Base-by-base conservation (phyloP, 2,329 filamentous ascomycete species). In the Diaporthe sp. region DNA sequence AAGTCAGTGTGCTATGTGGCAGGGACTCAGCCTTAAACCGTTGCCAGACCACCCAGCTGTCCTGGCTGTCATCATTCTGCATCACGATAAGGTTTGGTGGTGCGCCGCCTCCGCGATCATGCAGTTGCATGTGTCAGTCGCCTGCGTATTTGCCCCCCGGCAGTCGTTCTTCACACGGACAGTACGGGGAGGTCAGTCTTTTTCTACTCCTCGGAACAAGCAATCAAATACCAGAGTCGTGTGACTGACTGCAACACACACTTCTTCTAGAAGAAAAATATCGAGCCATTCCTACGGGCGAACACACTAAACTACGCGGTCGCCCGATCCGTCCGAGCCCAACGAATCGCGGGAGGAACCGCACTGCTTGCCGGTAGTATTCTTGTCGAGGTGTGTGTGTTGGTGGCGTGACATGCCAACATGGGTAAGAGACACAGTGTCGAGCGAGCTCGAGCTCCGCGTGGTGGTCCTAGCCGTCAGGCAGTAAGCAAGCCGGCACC, bases 331-430 rank as follows among this genome's bases (percentile, higher is more conserved):
- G 6, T 51, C 30, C 44, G 44, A 51, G 30, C 32, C 13, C 30
- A 66, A 37, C 63, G 42, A 51, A 53, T 66, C 63, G 44, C 63
- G 63, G 63, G 63, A 66, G 27, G 30, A 66, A 50, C 61, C 61
- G 61, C 61, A 66, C 61, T 66, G 61, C 61, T 66, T n/a, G 13
- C 63, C 63, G 63, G 30, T 66, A 51, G 44, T 27, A 51, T 27
- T 37, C 44, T 44, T 25, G 22, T 32, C 9, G 59, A 63, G 27
- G 25, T 63, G 53, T 55, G 27, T n/a, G n/a, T 59, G 5, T 55
- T 42, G 58, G 8, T 22, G 30, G 32, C 32, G 15, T 35, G 12
- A 27, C 30, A 15, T 12, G 12, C 61, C n/a, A 51, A 37, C 61
- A 30, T 25, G 61, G 19, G 30, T 13, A 66, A 51, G 44, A 13